Percentiles rank a stretch among this genome's conserved stretches.
Evolutionary conservation across 2,329 filamentous ascomycete genomes (phyloP).

Genomic region (Juglanconis juglandina): DNA sequence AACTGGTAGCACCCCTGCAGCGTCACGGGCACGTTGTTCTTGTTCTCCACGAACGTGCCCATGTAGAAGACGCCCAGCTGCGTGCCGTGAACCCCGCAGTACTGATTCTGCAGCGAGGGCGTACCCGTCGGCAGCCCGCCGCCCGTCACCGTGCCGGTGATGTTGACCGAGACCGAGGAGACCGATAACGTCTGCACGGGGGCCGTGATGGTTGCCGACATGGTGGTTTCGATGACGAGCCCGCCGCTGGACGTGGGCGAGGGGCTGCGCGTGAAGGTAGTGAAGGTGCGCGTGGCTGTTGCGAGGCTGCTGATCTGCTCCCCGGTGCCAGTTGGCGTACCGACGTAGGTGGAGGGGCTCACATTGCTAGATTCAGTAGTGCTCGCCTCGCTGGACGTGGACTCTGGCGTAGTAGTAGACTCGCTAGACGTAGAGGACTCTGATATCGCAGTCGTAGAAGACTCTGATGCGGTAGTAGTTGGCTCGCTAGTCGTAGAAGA

Average conservation of each 20-base stretch:
- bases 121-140: conserved; percentile 28
- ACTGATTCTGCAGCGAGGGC: conserved; percentile 26
- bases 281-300: background rate
- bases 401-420: too few species aligned
- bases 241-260: background rate
- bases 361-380: too few species aligned
- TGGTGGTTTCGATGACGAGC: conserved; percentile 33
- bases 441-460: too few species aligned
- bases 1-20: conserved; percentile 41
- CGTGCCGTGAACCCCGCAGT: conserved; percentile 38
- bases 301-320: too few species aligned
- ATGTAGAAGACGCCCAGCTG: conserved; percentile 35
- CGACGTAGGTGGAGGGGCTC: too few species aligned
- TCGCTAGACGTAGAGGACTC: too few species aligned
- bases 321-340: too few species aligned
- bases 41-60: conserved; percentile 36
- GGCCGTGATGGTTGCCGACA: conserved; percentile 29
- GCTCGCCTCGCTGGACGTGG: too few species aligned
- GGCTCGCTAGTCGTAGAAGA: too few species aligned
- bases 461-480: too few species aligned
- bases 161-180: conserved; percentile 19
- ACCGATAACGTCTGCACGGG: conserved; percentile 21
- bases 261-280: background rate
- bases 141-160: conserved; percentile 31
- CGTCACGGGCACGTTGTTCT: conserved; percentile 30